Evolutionary conservation across 2,329 filamentous ascomycete species (phyloP).

Genomic region (Alternaria sp.): DNA sequence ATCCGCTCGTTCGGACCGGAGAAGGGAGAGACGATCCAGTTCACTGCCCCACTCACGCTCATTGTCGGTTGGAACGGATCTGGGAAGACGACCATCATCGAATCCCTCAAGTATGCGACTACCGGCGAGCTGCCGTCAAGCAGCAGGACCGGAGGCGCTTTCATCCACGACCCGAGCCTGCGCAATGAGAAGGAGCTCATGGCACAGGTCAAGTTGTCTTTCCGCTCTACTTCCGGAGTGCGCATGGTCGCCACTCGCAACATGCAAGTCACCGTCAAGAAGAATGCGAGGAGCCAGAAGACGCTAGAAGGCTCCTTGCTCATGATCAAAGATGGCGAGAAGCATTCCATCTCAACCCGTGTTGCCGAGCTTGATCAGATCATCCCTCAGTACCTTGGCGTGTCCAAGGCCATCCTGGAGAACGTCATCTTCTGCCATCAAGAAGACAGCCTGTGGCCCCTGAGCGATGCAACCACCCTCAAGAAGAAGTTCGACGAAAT

Average conservation of each 20-base stretch:
- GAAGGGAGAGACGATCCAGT: slow-evolving; percentile 79
- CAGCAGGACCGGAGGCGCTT: slow-evolving; percentile 84
- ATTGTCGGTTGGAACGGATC: slow-evolving; percentile 98
- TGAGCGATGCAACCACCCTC: slow-evolving; percentile 83
- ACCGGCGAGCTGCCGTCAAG: slow-evolving; percentile 94
- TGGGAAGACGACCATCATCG: slow-evolving; percentile 98
- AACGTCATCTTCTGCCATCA: slow-evolving; percentile 99
- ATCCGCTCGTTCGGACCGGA: slow-evolving; percentile 86
- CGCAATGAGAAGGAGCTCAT: slow-evolving; percentile 86
- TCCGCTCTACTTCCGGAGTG: slow-evolving; percentile 78
- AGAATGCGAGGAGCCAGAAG: slow-evolving; percentile 77
- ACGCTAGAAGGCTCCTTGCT: slow-evolving; percentile 82
- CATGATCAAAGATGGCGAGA: slow-evolving; percentile 80
- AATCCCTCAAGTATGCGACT: slow-evolving; percentile 97
- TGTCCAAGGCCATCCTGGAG: slow-evolving; percentile 88
- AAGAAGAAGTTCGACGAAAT: slow-evolving; percentile 98
- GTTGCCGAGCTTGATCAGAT: slow-evolving; percentile 82
- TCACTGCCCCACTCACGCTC: slow-evolving; percentile 88
- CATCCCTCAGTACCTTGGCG: slow-evolving; percentile 86
- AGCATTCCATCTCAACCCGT: slow-evolving; percentile 78
- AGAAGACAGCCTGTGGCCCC: slow-evolving; percentile 95
- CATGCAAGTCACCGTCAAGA: slow-evolving; percentile 86
- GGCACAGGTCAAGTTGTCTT: slow-evolving; percentile 90
- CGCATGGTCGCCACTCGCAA: slow-evolving; percentile 85
- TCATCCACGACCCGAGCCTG: slow-evolving; percentile 97